A percentile compares a stretch with the other conserved stretches of the same genome.
Evolutionary conservation across 768 basidiomycete genomes (phyloP).

Genomic region (Hypsizygus marmoreus): DNA sequence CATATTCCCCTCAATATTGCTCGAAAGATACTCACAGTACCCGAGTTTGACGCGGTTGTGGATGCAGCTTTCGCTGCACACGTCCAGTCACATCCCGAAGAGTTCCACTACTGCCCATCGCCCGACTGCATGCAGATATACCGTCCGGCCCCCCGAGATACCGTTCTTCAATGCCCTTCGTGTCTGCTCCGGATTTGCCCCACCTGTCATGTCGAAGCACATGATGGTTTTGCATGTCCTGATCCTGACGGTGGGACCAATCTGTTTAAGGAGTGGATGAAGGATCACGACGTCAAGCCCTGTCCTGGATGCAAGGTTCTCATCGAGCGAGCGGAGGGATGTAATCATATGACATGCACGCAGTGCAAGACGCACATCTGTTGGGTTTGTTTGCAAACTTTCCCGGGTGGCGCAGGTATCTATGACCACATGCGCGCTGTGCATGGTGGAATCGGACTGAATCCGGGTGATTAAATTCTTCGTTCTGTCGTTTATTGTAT

Average conservation of each 20-base stretch:
- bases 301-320: conserved; percentile 73
- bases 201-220: conserved; percentile 53
- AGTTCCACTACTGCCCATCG: conserved; percentile 77
- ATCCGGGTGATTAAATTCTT: not conserved
- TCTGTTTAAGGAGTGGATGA: conserved; percentile 67
- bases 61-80: conserved; percentile 63
- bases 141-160: conserved; percentile 49
- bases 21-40: conserved; percentile 47
- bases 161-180: conserved; percentile 66
- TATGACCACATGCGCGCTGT: conserved; percentile 72
- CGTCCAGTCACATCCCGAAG: conserved; percentile 56
- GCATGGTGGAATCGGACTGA: conserved; percentile 67
- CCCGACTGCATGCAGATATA: conserved; percentile 80
- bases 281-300: conserved; percentile 63
- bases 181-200: conserved; percentile 74
- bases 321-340: conserved; percentile 76
- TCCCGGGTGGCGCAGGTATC: conserved; percentile 67
- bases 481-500: too few relatives aligned
- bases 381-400: conserved; percentile 77
- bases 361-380: conserved; percentile 78
- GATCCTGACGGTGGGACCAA: conserved; percentile 56
- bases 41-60: conserved; percentile 56
- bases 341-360: conserved; percentile 82
- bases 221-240: conserved; percentile 68
- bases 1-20: conserved; percentile 58